Base-by-base conservation (phyloP, 2,329 filamentous ascomycete genomes). In the Lachnellula subtilissima region DNA sequence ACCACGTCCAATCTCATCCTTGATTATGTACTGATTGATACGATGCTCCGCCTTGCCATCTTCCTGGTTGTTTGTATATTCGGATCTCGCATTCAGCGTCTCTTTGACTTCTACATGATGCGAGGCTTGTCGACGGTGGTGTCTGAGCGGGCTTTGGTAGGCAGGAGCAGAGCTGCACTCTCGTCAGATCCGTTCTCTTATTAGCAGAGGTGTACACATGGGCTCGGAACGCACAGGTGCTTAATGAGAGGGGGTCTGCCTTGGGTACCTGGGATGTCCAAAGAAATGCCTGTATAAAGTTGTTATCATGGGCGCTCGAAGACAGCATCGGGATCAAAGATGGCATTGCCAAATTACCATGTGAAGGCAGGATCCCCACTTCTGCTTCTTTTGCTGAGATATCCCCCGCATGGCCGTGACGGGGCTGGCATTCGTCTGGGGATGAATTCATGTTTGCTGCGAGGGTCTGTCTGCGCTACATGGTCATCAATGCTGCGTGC, bases 1-100 rank as follows among this genome's bases (percentile, higher is more conserved):
- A 17, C 94, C 94, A 62, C 91, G 82, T n/a, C 94, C 94, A 66
- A 99, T 97, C 77, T 97, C 93, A 71, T 96, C 88, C 71, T 88
- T 86, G 68, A 99, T 94, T 56, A 88, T 80, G 72, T 97, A 99
- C 74, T 97, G 93, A 71, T 97, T 97, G 75, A 97, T 93, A 56
- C 85, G 83, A 69, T 95, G 90, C 69, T 95, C 85, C 2, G 88
- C 85, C 50, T 79, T 82, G 25, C 91, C 91, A 68, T 96, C 91
- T 63, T 87, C 79, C 65, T 93, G 87, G 70, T 91, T 92, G 67
- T 87, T 94, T 59, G 83, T 87, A 72, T 95, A 96, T 69, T 94
- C 86, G 32, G 91, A 92, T 57, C 85, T 85, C 53, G 93, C 93
- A 77, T 97, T 87, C 67, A 96, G 83, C 3, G 93, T 97, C 84